Evolutionary conservation across 345 rosid species (phyloP), one percentile per base, ranked within the genome.

Genomic region (Eucalyptus microcorys): DNA sequence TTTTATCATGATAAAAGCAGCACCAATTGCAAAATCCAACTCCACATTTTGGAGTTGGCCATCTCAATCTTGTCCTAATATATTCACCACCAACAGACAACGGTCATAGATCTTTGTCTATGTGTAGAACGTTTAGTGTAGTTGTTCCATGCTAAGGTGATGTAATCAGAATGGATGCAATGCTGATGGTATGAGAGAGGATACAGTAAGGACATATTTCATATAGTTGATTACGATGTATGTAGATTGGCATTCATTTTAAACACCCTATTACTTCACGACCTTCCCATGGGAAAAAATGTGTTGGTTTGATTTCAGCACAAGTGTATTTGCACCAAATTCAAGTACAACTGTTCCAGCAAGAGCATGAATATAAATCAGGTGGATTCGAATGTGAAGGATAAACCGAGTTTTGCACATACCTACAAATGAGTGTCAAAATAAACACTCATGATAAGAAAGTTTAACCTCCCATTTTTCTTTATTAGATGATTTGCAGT

Each of bases 171-270:
- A 21, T 21, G 4, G 10, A 53, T 7, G 57, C 26, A 8, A 53
- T 0, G 10, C 4, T 21, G 11, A 53, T 1, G 2, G 4, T 53
- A 19, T 0, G 2, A 53, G 26, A 53, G 57, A 53, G 10, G 4
- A 21, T 53, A 21, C 2, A 4, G 26, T 21, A 53, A 8, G 26
- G 57, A 2, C 26, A 22, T 21, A 53, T 53, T 53, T 53, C 26
- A 8, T 21, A 2, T 21, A 21, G 57, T 53, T 53, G 57, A 53
- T 53, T 53, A 53, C 1, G 1, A 4, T 53, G 26, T 53, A 21
- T 21, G 26, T 2, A 8, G 1, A 53, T 53, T 21, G 57, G 57
- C 4, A 3, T 21, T 21, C 10, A 14, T n/a, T 30, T 61, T 26
- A 8, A 3, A 14, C 5, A 16, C 68, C 15, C 1, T 11, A 59